These are phyloP conservation scores for Diaporthe longicolla DNA, from an alignment of 2,329 filamentous ascomycete species.

Conservation along the genomic window DNA sequence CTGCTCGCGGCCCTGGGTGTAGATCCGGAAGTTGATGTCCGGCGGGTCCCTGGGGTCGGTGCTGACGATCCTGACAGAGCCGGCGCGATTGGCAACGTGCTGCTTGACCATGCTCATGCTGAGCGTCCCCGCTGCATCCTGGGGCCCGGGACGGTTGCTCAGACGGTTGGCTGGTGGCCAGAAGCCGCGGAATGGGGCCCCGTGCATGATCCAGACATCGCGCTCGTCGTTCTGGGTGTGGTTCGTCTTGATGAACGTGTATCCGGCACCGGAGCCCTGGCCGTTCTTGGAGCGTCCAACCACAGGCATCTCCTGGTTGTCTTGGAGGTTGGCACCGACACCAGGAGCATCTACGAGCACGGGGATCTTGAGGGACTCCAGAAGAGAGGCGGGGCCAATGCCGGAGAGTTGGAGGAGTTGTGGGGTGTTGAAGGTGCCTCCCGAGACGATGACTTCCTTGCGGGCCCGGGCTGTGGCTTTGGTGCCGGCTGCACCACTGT, in stretches of 20 bases:
- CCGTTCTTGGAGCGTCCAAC: conserved; percentile 46
- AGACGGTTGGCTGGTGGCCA: conserved; percentile 58
- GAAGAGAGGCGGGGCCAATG: conserved; percentile 58
- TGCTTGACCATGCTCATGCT: conserved; percentile 56
- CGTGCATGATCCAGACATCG: conserved; percentile 68
- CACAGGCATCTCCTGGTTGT: conserved; percentile 59
- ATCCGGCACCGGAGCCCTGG: conserved; percentile 42
- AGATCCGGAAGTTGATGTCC: conserved; percentile 73
- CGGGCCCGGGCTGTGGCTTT: conserved; percentile 43
- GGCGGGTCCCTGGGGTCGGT: conserved; percentile 75
- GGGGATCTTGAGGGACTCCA: conserved; percentile 60
- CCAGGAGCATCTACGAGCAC: conserved; percentile 61
- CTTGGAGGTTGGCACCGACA: conserved; percentile 65
- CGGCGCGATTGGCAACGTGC: conserved; percentile 68
- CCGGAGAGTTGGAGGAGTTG: conserved; percentile 66
- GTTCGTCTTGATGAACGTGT: conserved; percentile 50
- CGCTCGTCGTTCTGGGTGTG: conserved; percentile 56
- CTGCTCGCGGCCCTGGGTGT: conserved; percentile 62
- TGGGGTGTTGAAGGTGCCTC: conserved; percentile 63
- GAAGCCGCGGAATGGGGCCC: conserved; percentile 66
- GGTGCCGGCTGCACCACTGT: conserved; percentile 47
- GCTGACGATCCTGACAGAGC: conserved; percentile 73
- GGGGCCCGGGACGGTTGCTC: conserved; percentile 39
- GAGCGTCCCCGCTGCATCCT: conserved; percentile 49
- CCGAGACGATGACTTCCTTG: conserved; percentile 62